Percentiles rank a stretch among this genome's conserved stretches.
Conservation (phyloP, 306 rosid species). For the Vachellia pachyceras region DNA sequence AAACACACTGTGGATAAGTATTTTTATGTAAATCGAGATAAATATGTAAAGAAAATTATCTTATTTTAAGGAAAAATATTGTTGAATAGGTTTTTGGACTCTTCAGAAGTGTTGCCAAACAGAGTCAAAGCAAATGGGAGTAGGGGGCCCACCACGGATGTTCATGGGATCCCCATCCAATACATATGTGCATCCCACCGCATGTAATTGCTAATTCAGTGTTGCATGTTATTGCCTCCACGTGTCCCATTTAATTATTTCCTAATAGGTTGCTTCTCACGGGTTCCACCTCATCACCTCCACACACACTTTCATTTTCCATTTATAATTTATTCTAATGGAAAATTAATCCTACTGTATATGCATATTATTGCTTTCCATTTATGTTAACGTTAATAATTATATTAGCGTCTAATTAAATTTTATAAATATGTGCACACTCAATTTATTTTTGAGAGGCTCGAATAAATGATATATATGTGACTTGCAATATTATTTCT, state of each 20-base stretch:
- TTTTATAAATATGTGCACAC: too few relatives aligned
- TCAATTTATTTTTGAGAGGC: too few relatives aligned
- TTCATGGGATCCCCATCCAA: neutral
- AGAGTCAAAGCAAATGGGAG: too few relatives aligned
- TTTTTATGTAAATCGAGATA: too few relatives aligned
- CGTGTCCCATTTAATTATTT: slow-evolving; percentile 3
- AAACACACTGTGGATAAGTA: too few relatives aligned
- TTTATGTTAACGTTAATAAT: neutral
- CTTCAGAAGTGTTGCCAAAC: too few relatives aligned
- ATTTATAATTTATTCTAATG: too few relatives aligned
- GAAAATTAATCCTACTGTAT: neutral
- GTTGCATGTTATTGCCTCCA: neutral
- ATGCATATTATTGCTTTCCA: neutral
- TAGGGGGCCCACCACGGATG: neutral
- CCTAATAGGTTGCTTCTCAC: neutral
- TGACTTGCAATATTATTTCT: neutral
- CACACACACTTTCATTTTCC: neutral
- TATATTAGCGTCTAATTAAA: neutral
- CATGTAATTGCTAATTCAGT: neutral
- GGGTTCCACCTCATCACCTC: neutral
- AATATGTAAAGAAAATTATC: too few relatives aligned
- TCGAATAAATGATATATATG: too few relatives aligned
- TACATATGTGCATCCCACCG: slow-evolving; percentile 28
- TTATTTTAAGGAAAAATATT: too few relatives aligned
- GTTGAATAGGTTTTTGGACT: too few relatives aligned